Conservation (phyloP, 805 yeast species). For the Candida morakotiae region DNA sequence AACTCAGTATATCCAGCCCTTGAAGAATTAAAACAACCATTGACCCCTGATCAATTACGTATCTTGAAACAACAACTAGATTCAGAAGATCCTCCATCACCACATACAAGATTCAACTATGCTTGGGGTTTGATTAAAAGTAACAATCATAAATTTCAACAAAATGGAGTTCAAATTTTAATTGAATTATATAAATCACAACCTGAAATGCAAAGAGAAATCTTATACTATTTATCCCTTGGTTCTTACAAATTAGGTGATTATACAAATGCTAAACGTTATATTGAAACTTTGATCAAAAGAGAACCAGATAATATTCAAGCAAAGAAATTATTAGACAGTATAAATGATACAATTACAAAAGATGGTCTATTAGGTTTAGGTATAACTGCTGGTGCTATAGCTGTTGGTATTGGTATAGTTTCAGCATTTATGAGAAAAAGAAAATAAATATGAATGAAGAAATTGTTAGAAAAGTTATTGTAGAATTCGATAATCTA, state of each 20-base stretch:
- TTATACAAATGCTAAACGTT: constrained; percentile 77
- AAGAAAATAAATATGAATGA: constrained; percentile 10
- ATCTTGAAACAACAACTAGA: constrained; percentile 73
- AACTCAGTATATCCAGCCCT: constrained; percentile 33
- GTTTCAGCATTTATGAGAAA: constrained; percentile 36
- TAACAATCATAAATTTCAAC: constrained; percentile 54
- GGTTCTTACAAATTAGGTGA: constrained; percentile 90
- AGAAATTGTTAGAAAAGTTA: constrained; percentile 21
- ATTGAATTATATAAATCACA: constrained; percentile 68
- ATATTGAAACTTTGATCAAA: constrained; percentile 69
- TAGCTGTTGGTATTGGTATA: constrained; percentile 77
- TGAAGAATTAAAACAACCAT: constrained; percentile 45
- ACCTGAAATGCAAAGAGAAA: constrained; percentile 82
- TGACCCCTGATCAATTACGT: constrained; percentile 70
- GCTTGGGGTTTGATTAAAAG: constrained; percentile 96
- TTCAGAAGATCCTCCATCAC: constrained; percentile 71
- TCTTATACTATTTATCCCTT: constrained; percentile 79
- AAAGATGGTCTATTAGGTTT: constrained; percentile 86
- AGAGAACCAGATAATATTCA: constrained; percentile 86
- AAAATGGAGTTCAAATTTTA: constrained; percentile 74
- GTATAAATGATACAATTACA: constrained; percentile 80
- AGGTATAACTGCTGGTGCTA: constrained; percentile 79
- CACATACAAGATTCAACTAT: constrained; percentile 86
- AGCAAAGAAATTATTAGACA: constrained; percentile 64
- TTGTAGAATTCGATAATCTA: constrained; percentile 24